Evolutionary conservation across 805 yeast species (phyloP).

Genomic region (Pichia manshurica): DNA sequence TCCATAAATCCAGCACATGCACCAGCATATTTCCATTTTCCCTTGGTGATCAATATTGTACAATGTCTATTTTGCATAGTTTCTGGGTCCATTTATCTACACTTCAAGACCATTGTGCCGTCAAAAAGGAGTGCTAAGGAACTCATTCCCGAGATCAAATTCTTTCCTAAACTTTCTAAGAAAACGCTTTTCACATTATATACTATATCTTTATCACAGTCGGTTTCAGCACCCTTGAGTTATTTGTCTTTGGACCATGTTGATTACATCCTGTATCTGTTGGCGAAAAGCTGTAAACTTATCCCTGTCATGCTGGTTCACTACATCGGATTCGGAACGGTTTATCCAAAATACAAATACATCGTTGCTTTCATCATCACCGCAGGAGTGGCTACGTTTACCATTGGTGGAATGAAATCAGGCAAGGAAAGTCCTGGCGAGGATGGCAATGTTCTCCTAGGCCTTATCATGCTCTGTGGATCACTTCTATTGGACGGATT

Average conservation of each 20-base stretch:
- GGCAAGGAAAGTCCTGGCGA: constrained; percentile 45
- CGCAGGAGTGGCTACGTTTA: constrained; percentile 74
- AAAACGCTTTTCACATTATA: constrained; percentile 31
- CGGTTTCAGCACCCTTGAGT: constrained; percentile 79
- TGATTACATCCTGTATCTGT: constrained; percentile 74
- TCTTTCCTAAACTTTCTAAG: constrained; percentile 29
- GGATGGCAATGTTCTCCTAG: constrained; percentile 44
- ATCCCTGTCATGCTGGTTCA: constrained; percentile 93
- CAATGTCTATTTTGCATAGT: constrained; percentile 72
- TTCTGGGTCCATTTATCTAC: constrained; percentile 59
- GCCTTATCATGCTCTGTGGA: constrained; percentile 50
- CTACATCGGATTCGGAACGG: constrained; percentile 57
- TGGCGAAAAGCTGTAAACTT: constrained; percentile 90
- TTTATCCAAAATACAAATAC: constrained; percentile 72
- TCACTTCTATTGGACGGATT: constrained; percentile 84
- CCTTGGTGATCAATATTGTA: constrained; percentile 67
- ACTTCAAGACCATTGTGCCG: constrained; percentile 24
- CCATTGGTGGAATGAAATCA: constrained; percentile 37
- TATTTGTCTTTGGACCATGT: constrained; percentile 74
- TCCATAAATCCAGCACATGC: constrained; percentile 31
- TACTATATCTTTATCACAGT: constrained; percentile 65
- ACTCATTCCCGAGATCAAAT: constrained; percentile 12
- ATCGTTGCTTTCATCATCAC: constrained; percentile 76
- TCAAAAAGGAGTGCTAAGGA: background rate
- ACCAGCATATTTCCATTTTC: constrained; percentile 51